These are phyloP conservation scores for Pseudopediastrum boryanum DNA, from an alignment of 139 green algal genomes.

Conservation along the genomic window DNA sequence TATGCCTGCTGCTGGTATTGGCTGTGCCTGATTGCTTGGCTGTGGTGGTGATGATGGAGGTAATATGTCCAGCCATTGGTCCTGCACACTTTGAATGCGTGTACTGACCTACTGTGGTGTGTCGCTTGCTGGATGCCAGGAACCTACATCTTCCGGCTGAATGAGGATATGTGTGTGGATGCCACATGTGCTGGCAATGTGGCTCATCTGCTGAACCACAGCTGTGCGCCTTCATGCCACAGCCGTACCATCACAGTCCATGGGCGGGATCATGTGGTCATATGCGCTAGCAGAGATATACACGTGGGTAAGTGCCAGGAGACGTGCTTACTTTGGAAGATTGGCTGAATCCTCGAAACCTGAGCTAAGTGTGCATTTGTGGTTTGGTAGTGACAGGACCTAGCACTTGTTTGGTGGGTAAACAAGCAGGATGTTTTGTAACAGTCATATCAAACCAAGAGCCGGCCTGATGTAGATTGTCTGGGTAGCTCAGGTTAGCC, in stretches of 20 bases:
- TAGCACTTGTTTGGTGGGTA: no score
- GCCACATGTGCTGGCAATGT: slow-evolving; percentile 72
- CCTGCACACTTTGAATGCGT: no score
- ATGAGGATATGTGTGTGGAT: slow-evolving; percentile 59
- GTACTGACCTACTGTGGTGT: background rate
- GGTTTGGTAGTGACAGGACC: no score
- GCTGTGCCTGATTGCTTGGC: no score
- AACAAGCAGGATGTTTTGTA: no score
- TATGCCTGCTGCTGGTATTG: no score
- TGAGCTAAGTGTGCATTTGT: no score
- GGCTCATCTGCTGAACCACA: slow-evolving; percentile 92
- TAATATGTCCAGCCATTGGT: no score
- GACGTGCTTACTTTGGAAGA: background rate
- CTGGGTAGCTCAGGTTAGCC: no score
- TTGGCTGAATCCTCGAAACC: background rate
- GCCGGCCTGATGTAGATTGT: no score
- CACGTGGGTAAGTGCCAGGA: slow-evolving; percentile 16
- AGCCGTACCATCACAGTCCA: slow-evolving; percentile 63
- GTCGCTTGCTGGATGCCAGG: slow-evolving; percentile 36
- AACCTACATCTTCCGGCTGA: slow-evolving; percentile 88
- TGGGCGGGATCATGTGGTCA: slow-evolving; percentile 71
- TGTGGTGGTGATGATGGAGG: no score
- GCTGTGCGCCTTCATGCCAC: slow-evolving; percentile 83
- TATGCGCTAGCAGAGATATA: slow-evolving; percentile 67
- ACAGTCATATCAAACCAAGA: no score